Evolutionary conservation across 2,329 filamentous ascomycete genomes (phyloP).

Genomic region (Pseudogymnoascus sp.): DNA sequence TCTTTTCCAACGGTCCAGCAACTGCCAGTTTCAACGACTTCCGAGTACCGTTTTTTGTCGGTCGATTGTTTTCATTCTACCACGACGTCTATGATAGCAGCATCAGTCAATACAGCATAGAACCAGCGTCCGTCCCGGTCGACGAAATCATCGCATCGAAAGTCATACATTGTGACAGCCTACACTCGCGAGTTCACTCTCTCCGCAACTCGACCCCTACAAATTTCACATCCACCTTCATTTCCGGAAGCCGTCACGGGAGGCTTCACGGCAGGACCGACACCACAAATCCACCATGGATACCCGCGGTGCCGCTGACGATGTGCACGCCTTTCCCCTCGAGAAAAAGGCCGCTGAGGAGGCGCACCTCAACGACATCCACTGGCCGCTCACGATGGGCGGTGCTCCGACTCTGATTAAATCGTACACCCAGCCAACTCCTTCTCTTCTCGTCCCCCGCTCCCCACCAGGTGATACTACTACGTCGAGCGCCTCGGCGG

Average conservation of each 20-base stretch:
- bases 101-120: not conserved
- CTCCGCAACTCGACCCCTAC: not conserved
- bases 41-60: not conserved
- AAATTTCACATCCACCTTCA: not conserved
- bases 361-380: not conserved
- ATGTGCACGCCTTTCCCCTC: not conserved
- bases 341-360: not conserved
- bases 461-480: not conserved
- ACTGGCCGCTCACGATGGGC: not conserved
- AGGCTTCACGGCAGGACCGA: not conserved
- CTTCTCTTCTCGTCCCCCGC: not conserved
- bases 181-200: not conserved
- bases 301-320: not conserved
- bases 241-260: not conserved
- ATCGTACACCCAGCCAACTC: not conserved
- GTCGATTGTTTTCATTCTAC: not conserved
- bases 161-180: not conserved
- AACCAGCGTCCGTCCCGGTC: not conserved
- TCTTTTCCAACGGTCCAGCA: not conserved
- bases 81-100: conserved; percentile 1
- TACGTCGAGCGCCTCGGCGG: not conserved
- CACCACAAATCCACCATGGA: not conserved
- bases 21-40: not conserved
- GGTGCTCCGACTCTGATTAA: not conserved
- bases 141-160: not conserved